Evolutionary conservation across 1,284 basidiomycete species (phyloP).

Genomic region (Mycena sp.): DNA sequence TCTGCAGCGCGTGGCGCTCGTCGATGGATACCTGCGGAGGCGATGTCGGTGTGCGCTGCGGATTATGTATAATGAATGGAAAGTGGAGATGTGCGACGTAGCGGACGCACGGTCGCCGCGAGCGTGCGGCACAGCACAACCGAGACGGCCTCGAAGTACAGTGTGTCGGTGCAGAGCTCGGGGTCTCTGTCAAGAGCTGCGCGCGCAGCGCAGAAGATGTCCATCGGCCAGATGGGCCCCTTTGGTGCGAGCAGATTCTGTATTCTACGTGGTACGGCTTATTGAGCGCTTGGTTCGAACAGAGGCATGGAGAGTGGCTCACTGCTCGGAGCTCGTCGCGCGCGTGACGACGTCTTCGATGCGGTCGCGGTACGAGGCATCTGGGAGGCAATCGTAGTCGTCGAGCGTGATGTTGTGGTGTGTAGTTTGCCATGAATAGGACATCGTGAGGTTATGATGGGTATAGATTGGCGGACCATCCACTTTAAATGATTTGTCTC

Average conservation of each 20-base stretch:
- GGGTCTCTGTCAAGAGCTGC: conserved; percentile 20
- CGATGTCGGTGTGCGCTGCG: not conserved
- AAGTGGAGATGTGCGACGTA: not conserved
- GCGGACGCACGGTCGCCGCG: conserved; percentile 6
- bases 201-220: conserved; percentile 26
- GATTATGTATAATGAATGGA: not conserved
- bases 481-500: too few species aligned
- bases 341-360: conserved; percentile 28
- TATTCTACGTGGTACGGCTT: conserved; percentile 1
- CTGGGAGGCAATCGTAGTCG: conserved; percentile 26
- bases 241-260: conserved; percentile 17
- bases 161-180: not conserved
- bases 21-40: not conserved
- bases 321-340: conserved; percentile 24
- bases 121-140: conserved; percentile 21
- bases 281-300: too few species aligned
- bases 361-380: conserved; percentile 19
- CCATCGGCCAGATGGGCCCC: conserved; percentile 27
- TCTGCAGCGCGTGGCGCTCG: conserved; percentile 23
- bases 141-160: conserved; percentile 26
- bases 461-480: not conserved
- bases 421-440: not conserved
- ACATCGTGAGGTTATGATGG: not conserved
- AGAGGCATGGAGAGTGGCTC: not conserved
- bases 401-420: conserved; percentile 26